phyloP scores from a whole-genome alignment of 2,329 filamentous ascomycete genomes.

The Alternaria dauci region DNA sequence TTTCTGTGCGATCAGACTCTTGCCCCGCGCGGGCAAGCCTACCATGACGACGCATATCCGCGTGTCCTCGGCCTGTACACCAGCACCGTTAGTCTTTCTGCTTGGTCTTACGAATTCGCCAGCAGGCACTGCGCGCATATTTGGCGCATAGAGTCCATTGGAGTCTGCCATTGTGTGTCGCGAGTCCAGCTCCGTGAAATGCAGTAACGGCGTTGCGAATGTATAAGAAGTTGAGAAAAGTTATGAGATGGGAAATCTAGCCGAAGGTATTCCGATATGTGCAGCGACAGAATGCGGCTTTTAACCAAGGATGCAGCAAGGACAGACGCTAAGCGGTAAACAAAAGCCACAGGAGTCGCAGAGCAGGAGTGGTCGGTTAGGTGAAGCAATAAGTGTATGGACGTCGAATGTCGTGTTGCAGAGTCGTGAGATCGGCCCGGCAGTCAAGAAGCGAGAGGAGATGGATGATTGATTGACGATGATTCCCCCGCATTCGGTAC shows the following conservation, averaged over 20 bases:
- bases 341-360: slow-evolving; percentile 16
- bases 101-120: slow-evolving; percentile 57
- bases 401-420: slow-evolving; percentile 37
- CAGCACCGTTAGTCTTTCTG: slow-evolving; percentile 66
- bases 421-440: slow-evolving; percentile 43
- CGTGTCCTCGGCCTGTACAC: slow-evolving; percentile 90
- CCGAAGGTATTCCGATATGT: slow-evolving; percentile 42
- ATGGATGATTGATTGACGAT: slow-evolving; percentile 38
- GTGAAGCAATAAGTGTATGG: slow-evolving; percentile 35
- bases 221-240: slow-evolving; percentile 26
- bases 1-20: slow-evolving; percentile 97
- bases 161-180: slow-evolving; percentile 40
- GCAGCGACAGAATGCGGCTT: slow-evolving; percentile 31
- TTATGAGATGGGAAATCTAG: slow-evolving; percentile 39
- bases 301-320: slow-evolving; percentile 21
- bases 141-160: slow-evolving; percentile 51
- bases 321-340: slow-evolving; percentile 30
- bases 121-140: slow-evolving; percentile 52
- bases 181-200: slow-evolving; percentile 39
- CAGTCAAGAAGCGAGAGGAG: slow-evolving; percentile 45
- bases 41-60: slow-evolving; percentile 99
- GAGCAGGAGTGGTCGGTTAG: slow-evolving; percentile 15
- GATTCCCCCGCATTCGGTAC: slow-evolving; percentile 50
- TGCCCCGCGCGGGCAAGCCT: slow-evolving; percentile 91
- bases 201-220: slow-evolving; percentile 22